Evolutionary conservation across 805 yeast species (phyloP).

Genomic region (Cyberlindnera saturnus): DNA sequence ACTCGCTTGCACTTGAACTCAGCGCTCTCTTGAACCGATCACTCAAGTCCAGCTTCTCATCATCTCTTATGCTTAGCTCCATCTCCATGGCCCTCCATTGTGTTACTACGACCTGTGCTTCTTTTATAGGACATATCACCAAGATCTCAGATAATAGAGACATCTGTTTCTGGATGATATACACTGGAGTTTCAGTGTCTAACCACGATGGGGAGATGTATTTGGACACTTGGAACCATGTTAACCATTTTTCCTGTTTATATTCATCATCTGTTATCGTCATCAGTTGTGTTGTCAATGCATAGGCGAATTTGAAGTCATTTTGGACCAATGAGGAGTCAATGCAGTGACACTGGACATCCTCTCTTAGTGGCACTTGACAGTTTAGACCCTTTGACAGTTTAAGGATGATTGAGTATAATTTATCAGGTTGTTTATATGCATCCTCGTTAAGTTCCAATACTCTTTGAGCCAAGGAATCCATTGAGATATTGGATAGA

Average conservation of each 20-base stretch:
- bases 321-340: constrained; percentile 59
- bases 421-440: constrained; percentile 37
- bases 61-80: constrained; percentile 28
- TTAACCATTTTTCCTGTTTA: constrained; percentile 47
- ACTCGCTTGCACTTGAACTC: constrained; percentile 17
- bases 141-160: constrained; percentile 48
- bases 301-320: constrained; percentile 55
- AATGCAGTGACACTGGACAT: constrained; percentile 45
- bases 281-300: constrained; percentile 31
- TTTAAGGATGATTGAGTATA: constrained; percentile 35
- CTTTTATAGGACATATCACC: constrained; percentile 46
- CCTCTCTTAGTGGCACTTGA: constrained; percentile 22
- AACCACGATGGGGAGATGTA: constrained; percentile 39
- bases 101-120: constrained; percentile 47
- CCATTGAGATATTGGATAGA: constrained; percentile 29
- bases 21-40: constrained; percentile 18
- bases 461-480: constrained; percentile 33
- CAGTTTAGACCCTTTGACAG: constrained; percentile 31
- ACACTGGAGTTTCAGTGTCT: constrained; percentile 30
- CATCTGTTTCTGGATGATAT: constrained; percentile 43
- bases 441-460: constrained; percentile 50
- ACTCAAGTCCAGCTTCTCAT: background rate
- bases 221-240: constrained; percentile 52
- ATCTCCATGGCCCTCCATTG: constrained; percentile 56
- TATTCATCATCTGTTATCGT: constrained; percentile 4